phyloP scores from a whole-genome alignment of 208 protist genomes.

The Acanthamoeba royreba region DNA sequence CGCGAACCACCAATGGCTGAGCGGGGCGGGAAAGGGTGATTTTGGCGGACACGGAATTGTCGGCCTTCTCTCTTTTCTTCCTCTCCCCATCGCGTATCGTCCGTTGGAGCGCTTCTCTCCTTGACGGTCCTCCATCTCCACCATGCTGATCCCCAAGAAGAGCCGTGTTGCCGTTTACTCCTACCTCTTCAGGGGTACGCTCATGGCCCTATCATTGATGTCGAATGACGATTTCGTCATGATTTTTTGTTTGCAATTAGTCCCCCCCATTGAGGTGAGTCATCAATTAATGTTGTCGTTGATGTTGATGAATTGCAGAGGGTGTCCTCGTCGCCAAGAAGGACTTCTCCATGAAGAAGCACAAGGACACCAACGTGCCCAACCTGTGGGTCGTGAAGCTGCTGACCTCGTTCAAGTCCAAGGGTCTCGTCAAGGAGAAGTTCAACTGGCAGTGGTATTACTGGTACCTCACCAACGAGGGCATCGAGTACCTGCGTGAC shows the following conservation, averaged over 20 bases:
- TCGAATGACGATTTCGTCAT: too few species aligned
- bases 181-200: conserved; percentile 77
- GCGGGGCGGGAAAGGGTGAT: background rate
- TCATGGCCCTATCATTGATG: too few species aligned
- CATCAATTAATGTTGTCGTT: too few species aligned
- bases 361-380: conserved; percentile 72
- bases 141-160: conserved; percentile 74
- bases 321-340: conserved; percentile 38
- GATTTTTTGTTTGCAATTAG: too few species aligned
- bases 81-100: background rate
- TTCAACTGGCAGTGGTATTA: conserved; percentile 83
- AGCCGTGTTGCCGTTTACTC: conserved; percentile 69
- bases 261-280: too few species aligned
- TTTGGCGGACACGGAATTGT: background rate
- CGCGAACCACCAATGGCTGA: background rate
- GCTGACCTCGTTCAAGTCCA: conserved; percentile 74
- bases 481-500: conserved; percentile 78
- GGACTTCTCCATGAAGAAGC: conserved; percentile 64
- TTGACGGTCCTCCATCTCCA: conserved; percentile 6
- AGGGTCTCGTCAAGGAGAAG: conserved; percentile 71
- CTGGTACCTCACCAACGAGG: conserved; percentile 78
- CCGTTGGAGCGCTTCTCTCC: background rate
- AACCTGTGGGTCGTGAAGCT: conserved; percentile 79
- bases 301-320: too few species aligned
- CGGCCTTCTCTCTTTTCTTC: background rate